These are phyloP conservation scores for Lachancea cidri DNA, from an alignment of 805 yeast genomes.

Conservation along the genomic window DNA sequence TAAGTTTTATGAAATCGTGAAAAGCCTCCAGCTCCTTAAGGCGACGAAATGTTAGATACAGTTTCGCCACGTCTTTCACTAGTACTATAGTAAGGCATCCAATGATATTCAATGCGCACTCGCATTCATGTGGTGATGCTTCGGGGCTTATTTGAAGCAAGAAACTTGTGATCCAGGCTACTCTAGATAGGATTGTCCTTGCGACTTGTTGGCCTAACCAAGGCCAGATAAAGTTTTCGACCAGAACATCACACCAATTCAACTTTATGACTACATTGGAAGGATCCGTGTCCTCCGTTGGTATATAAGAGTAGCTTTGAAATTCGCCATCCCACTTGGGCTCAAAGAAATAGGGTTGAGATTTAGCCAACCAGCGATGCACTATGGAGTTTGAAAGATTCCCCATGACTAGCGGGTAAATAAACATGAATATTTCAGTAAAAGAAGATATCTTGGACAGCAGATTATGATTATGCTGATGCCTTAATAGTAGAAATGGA, in stretches of 20 bases:
- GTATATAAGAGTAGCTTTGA: not conserved
- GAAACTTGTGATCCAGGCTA: not conserved
- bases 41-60: not conserved
- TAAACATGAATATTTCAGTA: slow-evolving; percentile 7
- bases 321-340: not conserved
- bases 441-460: slow-evolving; percentile 3
- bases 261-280: slow-evolving; percentile 13
- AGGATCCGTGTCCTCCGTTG: slow-evolving; percentile 2
- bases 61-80: not conserved
- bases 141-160: not conserved
- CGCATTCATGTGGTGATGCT: slow-evolving; percentile 18
- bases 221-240: slow-evolving; percentile 23
- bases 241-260: slow-evolving; percentile 15
- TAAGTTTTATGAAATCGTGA: not conserved
- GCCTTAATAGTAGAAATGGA: slow-evolving; percentile 9
- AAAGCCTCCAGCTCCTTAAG: not conserved
- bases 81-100: not conserved
- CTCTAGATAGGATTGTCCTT: not conserved
- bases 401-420: slow-evolving; percentile 11
- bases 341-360: slow-evolving; percentile 12
- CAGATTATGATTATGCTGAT: slow-evolving; percentile 1
- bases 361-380: slow-evolving; percentile 9
- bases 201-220: not conserved
- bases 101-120: not conserved
- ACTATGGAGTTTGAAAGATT: slow-evolving; percentile 5